Evolutionary conservation across 2,329 filamentous ascomycete species (phyloP).

Genomic region (Botrytis aclada): DNA sequence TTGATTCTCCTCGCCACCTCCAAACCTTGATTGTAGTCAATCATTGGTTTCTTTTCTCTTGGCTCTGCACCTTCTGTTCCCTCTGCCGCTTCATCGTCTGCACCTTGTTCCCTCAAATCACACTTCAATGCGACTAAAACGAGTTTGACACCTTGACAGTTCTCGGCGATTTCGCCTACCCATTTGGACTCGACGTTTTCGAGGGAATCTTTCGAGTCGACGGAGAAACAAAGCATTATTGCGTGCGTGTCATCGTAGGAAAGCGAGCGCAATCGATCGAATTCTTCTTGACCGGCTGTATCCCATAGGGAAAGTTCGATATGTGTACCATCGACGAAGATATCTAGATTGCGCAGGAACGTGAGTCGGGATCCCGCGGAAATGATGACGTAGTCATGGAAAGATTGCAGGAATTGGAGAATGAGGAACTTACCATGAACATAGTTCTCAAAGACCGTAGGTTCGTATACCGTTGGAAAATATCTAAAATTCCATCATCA

Average conservation of each 20-base stretch:
- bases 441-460: conserved; percentile 98
- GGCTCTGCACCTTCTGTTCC: conserved; percentile 42
- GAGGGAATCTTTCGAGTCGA: conserved; percentile 92
- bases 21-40: conserved; percentile 87
- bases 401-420: not conserved
- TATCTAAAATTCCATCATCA: conserved; percentile 55
- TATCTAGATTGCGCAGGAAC: conserved; percentile 58
- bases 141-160: conserved; percentile 91
- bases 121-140: conserved; percentile 96
- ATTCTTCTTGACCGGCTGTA: conserved; percentile 97
- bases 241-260: conserved; percentile 97
- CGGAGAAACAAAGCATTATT: conserved; percentile 98
- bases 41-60: conserved; percentile 66
- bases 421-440: conserved; percentile 76
- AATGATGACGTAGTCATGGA: not conserved
- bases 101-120: conserved; percentile 75
- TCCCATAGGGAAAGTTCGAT: conserved; percentile 98
- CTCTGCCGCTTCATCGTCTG: conserved; percentile 56
- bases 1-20: conserved; percentile 89
- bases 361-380: conserved; percentile 8
- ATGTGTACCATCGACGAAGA: conserved; percentile 95
- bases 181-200: conserved; percentile 99
- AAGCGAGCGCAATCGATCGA: conserved; percentile 89
- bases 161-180: conserved; percentile 96
- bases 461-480: conserved; percentile 97